Evolutionary conservation across 2,329 filamentous ascomycete species (phyloP).

Genomic region (Colletotrichum sp.): DNA sequence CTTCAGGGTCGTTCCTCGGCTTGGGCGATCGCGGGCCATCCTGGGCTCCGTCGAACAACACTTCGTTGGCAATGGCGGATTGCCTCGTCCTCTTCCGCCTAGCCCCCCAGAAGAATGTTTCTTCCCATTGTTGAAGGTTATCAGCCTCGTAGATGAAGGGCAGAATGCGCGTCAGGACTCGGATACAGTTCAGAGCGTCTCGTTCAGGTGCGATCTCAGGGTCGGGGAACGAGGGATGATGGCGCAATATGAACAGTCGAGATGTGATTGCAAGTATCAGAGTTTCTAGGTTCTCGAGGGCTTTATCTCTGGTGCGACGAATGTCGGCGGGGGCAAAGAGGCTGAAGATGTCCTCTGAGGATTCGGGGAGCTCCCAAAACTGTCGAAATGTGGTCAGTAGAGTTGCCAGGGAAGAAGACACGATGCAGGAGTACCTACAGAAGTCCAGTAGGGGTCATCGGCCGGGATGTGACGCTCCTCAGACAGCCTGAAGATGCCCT

Average conservation of each 20-base stretch:
- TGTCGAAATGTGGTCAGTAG: conserved; percentile 38
- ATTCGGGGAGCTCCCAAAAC: conserved; percentile 98
- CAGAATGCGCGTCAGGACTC: conserved; percentile 85
- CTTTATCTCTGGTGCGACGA: conserved; percentile 83
- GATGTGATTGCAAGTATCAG: conserved; percentile 84
- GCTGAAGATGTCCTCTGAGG: conserved; percentile 94
- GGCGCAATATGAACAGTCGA: conserved; percentile 79
- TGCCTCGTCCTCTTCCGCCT: conserved; percentile 75
- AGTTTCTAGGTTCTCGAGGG: conserved; percentile 88
- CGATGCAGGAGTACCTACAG: conserved; percentile 61
- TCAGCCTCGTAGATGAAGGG: conserved; percentile 94
- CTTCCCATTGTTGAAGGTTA: conserved; percentile 82
- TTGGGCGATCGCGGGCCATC: conserved; percentile 28
- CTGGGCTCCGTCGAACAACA: conserved; percentile 82
- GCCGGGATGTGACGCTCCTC: conserved; percentile 87
- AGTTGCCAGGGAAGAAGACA: conserved; percentile 2
- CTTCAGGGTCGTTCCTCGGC: conserved; percentile 58
- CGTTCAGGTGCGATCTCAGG: conserved; percentile 81
- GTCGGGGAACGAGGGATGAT: conserved; percentile 91
- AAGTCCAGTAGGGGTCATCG: conserved; percentile 91
- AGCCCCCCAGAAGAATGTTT: conserved; percentile 88
- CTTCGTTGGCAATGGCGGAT: conserved; percentile 70
- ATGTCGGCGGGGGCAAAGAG: conserved; percentile 91
- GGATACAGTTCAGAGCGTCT: conserved; percentile 94
- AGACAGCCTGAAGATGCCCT: conserved; percentile 96